A percentile compares a stretch with the other conserved stretches of the same genome.
Conservation (phyloP, 2,329 filamentous ascomycete species). For the Rutstroemia sp. region DNA sequence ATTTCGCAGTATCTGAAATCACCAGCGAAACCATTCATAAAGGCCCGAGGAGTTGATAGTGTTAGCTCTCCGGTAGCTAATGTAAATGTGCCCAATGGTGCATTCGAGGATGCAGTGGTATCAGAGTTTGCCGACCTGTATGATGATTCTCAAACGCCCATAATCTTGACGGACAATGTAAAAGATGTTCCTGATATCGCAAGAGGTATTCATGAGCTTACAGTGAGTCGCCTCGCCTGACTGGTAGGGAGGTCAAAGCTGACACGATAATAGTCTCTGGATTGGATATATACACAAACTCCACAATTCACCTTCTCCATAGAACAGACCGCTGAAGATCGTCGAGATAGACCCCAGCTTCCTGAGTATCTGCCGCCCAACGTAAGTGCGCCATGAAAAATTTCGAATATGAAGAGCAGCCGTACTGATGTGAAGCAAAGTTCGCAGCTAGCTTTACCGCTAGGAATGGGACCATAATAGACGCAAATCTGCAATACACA, state of each 20-base stretch:
- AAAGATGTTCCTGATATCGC: conserved; percentile 41
- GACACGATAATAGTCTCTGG: conserved; percentile 40
- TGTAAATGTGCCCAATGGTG: conserved; percentile 50
- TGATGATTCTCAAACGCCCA: conserved; percentile 31
- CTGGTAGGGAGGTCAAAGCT: conserved; percentile 18
- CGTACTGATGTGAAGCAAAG: conserved; percentile 9
- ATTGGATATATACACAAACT: conserved; percentile 82
- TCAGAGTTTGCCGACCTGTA: conserved; percentile 65
- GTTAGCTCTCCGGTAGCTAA: conserved; percentile 81
- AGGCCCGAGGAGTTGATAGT: conserved; percentile 81
- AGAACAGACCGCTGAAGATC: conserved; percentile 31
- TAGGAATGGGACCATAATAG: conserved; percentile 19
- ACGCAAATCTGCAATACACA: conserved; percentile 10
- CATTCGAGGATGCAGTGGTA: conserved; percentile 46
- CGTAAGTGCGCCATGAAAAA: neutral
- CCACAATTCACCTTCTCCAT: conserved; percentile 70
- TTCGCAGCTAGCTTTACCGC: conserved; percentile 16
- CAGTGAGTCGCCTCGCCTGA: conserved; percentile 34
- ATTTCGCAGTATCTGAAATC: conserved; percentile 68
- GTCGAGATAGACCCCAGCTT: neutral
- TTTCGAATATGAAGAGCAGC: neutral
- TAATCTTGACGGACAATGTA: conserved; percentile 32
- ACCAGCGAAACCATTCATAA: conserved; percentile 70
- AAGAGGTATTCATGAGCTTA: conserved; percentile 56
- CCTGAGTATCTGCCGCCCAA: conserved; percentile 1